Evolutionary conservation across 2,329 filamentous ascomycete species (phyloP).

Genomic region (Alternaria sp.): DNA sequence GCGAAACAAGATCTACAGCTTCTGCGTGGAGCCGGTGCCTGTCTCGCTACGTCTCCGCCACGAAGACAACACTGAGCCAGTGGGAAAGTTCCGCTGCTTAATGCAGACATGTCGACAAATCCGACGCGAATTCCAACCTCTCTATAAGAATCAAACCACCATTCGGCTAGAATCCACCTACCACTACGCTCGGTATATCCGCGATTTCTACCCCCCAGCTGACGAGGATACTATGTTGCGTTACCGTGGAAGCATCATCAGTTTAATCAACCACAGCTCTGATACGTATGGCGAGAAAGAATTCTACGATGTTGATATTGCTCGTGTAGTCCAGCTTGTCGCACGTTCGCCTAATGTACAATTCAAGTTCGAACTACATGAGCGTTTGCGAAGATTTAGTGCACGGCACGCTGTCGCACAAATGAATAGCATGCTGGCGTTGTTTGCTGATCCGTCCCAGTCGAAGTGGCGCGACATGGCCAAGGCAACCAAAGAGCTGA

Average conservation of each 20-base stretch:
- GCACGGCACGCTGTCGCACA: not conserved
- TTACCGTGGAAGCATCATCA: not conserved
- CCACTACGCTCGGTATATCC: slow-evolving; percentile 1
- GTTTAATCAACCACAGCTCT: not conserved
- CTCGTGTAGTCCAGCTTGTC: not conserved
- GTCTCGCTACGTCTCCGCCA: not conserved
- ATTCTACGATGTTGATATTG: slow-evolving; percentile 1
- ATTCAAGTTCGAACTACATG: not conserved
- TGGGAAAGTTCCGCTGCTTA: not conserved
- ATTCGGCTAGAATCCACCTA: not conserved
- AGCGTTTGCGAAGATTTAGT: not conserved
- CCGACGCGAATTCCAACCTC: slow-evolving; percentile 22
- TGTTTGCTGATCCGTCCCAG: not conserved
- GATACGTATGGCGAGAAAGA: not conserved
- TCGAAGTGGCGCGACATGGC: not conserved
- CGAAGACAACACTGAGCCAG: not conserved
- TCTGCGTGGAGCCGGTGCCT: not conserved
- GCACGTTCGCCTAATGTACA: not conserved
- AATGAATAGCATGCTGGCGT: not conserved
- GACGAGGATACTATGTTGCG: not conserved
- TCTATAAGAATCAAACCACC: slow-evolving; percentile 7
- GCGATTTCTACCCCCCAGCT: not conserved
- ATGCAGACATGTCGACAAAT: slow-evolving; percentile 19
- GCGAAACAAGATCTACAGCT: slow-evolving; percentile 1
- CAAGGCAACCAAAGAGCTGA: not conserved